phyloP scores from a whole-genome alignment of 768 basidiomycete genomes.

The Postia placenta region DNA sequence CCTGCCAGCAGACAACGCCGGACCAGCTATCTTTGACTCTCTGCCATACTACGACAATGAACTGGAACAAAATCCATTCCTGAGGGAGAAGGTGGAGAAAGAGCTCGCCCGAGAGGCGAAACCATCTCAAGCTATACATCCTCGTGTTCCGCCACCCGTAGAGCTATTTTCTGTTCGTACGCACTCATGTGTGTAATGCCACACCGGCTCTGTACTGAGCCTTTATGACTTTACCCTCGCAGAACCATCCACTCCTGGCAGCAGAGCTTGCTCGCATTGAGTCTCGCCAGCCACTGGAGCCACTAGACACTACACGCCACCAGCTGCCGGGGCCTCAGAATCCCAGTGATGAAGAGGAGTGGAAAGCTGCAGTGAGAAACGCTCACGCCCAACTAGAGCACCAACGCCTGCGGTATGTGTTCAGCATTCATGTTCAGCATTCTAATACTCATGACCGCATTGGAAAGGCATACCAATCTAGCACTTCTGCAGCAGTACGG shows the following conservation, averaged over 20 bases:
- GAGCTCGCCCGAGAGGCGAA: constrained; percentile 67
- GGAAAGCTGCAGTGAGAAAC: constrained; percentile 69
- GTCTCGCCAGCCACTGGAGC: constrained; percentile 54
- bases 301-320: constrained; percentile 69
- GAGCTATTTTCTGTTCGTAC: constrained; percentile 65
- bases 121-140: constrained; percentile 55
- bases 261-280: constrained; percentile 75
- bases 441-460: background rate
- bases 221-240: background rate
- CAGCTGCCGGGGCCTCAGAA: constrained; percentile 63
- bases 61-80: constrained; percentile 63
- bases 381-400: constrained; percentile 82
- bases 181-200: constrained; percentile 1
- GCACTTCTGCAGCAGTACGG: constrained; percentile 82
- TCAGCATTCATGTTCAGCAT: background rate
- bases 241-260: constrained; percentile 67
- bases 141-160: constrained; percentile 58
- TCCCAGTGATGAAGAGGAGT: constrained; percentile 68
- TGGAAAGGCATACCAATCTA: constrained; percentile 70
- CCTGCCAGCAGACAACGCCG: background rate
- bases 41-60: constrained; percentile 96
- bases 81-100: constrained; percentile 70
- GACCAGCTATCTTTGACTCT: constrained; percentile 62
- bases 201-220: constrained; percentile 5
- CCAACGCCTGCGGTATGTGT: constrained; percentile 65